Base-by-base conservation (phyloP, 75 land plant species). In the Chamaecyparis obtusa region DNA sequence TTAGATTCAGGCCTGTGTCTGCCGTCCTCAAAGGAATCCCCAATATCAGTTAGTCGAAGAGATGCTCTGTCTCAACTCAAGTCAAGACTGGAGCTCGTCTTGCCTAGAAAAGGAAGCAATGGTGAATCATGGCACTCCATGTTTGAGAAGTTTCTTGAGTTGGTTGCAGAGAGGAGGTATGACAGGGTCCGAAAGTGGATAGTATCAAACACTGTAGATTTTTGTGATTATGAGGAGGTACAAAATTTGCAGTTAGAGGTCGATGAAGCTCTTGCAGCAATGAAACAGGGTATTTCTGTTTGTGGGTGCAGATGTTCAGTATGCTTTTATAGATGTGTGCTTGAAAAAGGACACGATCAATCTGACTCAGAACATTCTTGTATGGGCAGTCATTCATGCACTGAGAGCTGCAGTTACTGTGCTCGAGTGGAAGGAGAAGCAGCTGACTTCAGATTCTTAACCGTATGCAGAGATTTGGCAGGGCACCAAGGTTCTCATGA, bases 241-340 rank as follows among this genome's bases (percentile, higher is more conserved):
- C 85, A 91, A 78, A 88, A 82, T 44, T 76, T 91, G 85, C 86
- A 64, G 8, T 87, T 89, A 10, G 88, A 89, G 43, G 88, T 74
- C 13, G 16, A 21, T 15, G 9, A 84, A 30, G 48, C 56, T 13
- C 80, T 91, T 3, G 86, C 85, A 30, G 92, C 87, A 5, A 27
- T 87, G 33, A 87, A 87, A 51, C 60, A 85, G 11, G 79, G 82
- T 30, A 39, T 91, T 9, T 33, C 56, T 48, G 85, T 91, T 17
- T 91, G 90, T 79, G 80, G 83, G 71, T 87, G 90, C 76, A 91
- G 87, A 64, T 91, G 90, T n/a, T 37, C 48, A 6, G 24, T 32
- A 17, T 91, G 90, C 41, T 91, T 91, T 44, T 90, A 87, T 17
- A 32, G 56, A 75, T 91, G 92, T n/a, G 83, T 89, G 30, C 46